A percentile compares a stretch with the other conserved stretches of the same genome.
These are phyloP conservation scores for Boletales sp. DNA, from an alignment of 768 basidiomycete genomes.

Conservation along the genomic window DNA sequence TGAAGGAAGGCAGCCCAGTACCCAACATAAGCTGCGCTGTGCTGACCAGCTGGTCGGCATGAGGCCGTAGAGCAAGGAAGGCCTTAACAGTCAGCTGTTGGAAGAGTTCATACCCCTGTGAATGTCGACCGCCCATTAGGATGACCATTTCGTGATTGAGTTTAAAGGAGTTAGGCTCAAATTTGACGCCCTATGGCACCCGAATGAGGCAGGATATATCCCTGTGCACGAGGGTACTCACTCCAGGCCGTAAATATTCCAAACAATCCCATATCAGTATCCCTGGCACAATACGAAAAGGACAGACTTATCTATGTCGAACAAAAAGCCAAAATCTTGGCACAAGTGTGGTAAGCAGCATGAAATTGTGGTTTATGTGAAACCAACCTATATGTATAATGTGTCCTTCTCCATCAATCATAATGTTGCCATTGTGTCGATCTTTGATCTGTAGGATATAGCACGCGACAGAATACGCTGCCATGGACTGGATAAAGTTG, in stretches of 20 bases:
- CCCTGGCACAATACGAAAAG: slow-evolving; percentile 3
- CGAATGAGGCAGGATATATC: slow-evolving; percentile 5
- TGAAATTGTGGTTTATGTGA: background rate
- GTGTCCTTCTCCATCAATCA: slow-evolving; percentile 98
- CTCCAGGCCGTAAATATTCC: slow-evolving; percentile 53
- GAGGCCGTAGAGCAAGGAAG: slow-evolving; percentile 94
- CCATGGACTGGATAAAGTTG: slow-evolving; percentile 99
- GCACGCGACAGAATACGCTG: slow-evolving; percentile 96
- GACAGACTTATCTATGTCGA: slow-evolving; percentile 93
- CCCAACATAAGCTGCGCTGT: slow-evolving; percentile 93
- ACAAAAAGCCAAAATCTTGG: slow-evolving; percentile 92
- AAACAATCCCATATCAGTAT: slow-evolving; percentile 25
- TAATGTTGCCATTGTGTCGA: slow-evolving; percentile 98
- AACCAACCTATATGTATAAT: slow-evolving; percentile 89
- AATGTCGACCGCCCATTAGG: slow-evolving; percentile 93
- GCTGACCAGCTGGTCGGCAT: slow-evolving; percentile 85
- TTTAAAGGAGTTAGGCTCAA: slow-evolving; percentile 98
- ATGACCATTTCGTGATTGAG: slow-evolving; percentile 98
- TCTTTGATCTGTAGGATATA: slow-evolving; percentile 99
- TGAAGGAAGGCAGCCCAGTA: slow-evolving; percentile 93
- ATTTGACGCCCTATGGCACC: slow-evolving; percentile 82
- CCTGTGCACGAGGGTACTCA: slow-evolving; percentile 29
- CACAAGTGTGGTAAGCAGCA: slow-evolving; percentile 7
- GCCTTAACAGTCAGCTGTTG: slow-evolving; percentile 92
- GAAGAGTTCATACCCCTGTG: slow-evolving; percentile 93